Evolutionary conservation across 176 grass and related monocot species (phyloP), one percentile per base, ranked within the genome.

Genomic region (Canna indica): DNA sequence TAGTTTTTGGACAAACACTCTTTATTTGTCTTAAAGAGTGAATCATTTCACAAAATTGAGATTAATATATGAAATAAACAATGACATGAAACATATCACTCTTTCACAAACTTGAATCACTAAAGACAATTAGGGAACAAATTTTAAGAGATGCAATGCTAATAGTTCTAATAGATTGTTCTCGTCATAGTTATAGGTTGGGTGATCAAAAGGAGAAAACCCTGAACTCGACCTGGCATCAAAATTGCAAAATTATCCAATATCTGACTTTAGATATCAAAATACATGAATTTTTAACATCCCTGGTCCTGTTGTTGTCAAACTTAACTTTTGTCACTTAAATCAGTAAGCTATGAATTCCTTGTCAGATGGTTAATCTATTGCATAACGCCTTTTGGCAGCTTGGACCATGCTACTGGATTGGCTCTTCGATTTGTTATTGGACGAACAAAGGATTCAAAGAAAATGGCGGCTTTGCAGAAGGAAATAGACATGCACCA

Each of bases 391-490:
- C 48, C 63, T 82, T 36, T 83, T 85, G 67, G 18, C 82, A 99
- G 94, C 66, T 92, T 99, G 70, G 94, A 93, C 57, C 83, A 86
- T 79, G 78, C 68, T 70, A 89, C 79, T 85, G 86, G 92, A 64
- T 85, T 96, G 76, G 80, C 88, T 73, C 91, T 91, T 91, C 88
- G 92, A 62, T 96, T 96, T 91, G 88, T 96, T 9, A 71, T 91
- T 87, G 80, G 56, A 26, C 77, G 30, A 32, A 83, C 86, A 67
- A 85, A 90, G 50, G 84, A 99, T 73, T 74, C 85, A 67, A 71
- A 83, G 69, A 97, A 90, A 76, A 88, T 83, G 81, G 82, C 85
- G 32, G 79, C 81, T 76, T 84, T 99, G 77, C 86, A 78, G 64
- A 93, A 90, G 77, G 94, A 99, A 76, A 81, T 81, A 3, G 82